A percentile compares a stretch with the other conserved stretches of the same genome.
These are phyloP conservation scores for Chaetomiaceae sp. DNA, from an alignment of 2,329 filamentous ascomycete species.

Conservation along the genomic window DNA sequence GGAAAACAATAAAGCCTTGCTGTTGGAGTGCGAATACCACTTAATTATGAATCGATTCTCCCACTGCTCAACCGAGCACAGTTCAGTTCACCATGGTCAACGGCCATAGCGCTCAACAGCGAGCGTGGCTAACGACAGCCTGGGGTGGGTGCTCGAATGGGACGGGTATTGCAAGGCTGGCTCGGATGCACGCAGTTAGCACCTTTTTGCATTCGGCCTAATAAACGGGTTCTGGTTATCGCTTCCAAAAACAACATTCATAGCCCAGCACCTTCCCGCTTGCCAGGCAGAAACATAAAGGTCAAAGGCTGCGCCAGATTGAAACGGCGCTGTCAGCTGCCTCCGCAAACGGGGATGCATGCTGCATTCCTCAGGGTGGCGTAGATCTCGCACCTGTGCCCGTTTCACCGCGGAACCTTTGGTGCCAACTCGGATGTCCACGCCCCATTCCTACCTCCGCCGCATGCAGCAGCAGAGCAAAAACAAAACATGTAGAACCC, in stretches of 20 bases:
- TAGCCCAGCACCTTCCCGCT: no score
- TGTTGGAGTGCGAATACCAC: neutral
- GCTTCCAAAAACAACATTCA: no score
- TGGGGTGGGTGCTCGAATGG: no score
- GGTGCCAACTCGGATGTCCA: neutral
- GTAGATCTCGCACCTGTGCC: conserved; percentile 1
- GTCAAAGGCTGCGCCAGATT: neutral
- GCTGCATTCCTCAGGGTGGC: conserved; percentile 7
- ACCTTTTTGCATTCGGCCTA: no score
- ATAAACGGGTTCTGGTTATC: no score
- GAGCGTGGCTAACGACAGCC: no score
- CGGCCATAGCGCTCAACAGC: no score
- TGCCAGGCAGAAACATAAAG: neutral
- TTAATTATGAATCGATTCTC: neutral
- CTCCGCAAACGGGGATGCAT: neutral
- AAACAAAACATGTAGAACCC: neutral
- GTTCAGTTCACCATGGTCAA: no score
- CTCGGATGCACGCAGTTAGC: no score
- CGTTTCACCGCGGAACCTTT: conserved; percentile 2
- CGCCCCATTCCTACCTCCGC: neutral
- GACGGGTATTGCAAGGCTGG: no score
- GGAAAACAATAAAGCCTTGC: conserved; percentile 4
- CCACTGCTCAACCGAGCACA: neutral
- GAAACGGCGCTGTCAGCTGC: neutral
- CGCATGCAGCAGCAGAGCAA: neutral